phyloP scores from a whole-genome alignment of 495 filamentous ascomycete species.

The Penicillium taxi region DNA sequence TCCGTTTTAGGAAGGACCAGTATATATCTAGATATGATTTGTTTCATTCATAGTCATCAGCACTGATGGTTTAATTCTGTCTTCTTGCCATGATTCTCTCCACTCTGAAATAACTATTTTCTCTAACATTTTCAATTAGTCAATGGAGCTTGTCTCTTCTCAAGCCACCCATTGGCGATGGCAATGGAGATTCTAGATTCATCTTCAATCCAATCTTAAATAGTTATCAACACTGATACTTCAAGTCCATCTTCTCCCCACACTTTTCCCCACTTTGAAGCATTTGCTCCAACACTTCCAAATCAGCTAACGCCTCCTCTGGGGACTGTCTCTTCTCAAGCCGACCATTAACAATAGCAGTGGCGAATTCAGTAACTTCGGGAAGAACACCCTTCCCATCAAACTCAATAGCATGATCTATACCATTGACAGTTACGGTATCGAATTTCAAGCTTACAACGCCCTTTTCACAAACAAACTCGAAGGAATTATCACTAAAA shows the following conservation, averaged over 20 bases:
- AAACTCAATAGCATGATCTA: slow-evolving; percentile 45
- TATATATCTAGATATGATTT: too few species aligned
- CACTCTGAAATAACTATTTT: too few species aligned
- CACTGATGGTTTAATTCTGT: too few species aligned
- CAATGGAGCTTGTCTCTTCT: too few species aligned
- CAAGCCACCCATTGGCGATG: too few species aligned
- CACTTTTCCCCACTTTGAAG: slow-evolving; percentile 52
- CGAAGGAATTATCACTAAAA: slow-evolving; percentile 44
- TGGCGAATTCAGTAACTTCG: slow-evolving; percentile 61
- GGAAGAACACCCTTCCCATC: slow-evolving; percentile 52
- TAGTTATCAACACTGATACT: slow-evolving; percentile 19
- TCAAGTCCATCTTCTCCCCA: slow-evolving; percentile 37
- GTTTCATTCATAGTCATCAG: too few species aligned
- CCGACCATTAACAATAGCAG: slow-evolving; percentile 40
- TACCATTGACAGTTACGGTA: slow-evolving; percentile 45
- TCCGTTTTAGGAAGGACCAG: slow-evolving; percentile 14
- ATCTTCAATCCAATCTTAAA: background rate
- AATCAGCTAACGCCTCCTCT: slow-evolving; percentile 60
- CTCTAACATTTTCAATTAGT: too few species aligned
- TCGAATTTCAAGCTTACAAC: slow-evolving; percentile 47
- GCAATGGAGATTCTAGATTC: too few species aligned
- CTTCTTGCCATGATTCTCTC: too few species aligned
- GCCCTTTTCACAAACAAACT: slow-evolving; percentile 45
- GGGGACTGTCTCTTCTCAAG: slow-evolving; percentile 50
- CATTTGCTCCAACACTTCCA: slow-evolving; percentile 62